Evolutionary conservation across 2,329 filamentous ascomycete species (phyloP).

Genomic region (Rhinocladiella similis): DNA sequence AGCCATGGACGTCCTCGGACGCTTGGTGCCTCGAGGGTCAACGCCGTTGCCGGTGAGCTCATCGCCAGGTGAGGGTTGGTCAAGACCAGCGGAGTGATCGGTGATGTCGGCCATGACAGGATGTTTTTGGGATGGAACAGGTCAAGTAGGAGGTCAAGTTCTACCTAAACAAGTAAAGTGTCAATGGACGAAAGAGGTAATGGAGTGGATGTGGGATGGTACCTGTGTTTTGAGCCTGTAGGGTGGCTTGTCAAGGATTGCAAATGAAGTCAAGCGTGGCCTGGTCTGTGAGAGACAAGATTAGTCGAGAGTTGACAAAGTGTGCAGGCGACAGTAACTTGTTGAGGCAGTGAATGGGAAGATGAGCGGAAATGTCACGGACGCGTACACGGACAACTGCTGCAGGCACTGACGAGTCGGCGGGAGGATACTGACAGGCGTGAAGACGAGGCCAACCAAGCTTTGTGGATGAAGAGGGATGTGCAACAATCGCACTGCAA

Average conservation of each 20-base stretch:
- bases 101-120: conserved; percentile 83
- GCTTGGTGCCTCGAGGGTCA: conserved; percentile 84
- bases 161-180: conserved; percentile 28
- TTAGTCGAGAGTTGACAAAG: conserved; percentile 9
- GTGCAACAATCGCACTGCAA: conserved; percentile 27
- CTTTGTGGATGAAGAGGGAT: conserved; percentile 25
- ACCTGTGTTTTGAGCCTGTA: conserved; percentile 10
- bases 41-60: conserved; percentile 69
- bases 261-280: neutral
- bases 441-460: conserved; percentile 18
- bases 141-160: conserved; percentile 14
- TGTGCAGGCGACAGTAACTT: neutral
- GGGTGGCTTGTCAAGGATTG: neutral
- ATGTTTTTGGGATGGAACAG: conserved; percentile 31
- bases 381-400: conserved; percentile 15
- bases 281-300: conserved; percentile 3
- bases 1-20: conserved; percentile 72
- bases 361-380: conserved; percentile 10
- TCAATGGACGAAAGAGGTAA: conserved; percentile 28
- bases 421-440: conserved; percentile 13
- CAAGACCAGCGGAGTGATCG: conserved; percentile 70
- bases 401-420: conserved; percentile 1
- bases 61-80: conserved; percentile 72
- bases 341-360: conserved; percentile 3
- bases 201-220: conserved; percentile 9